Evolutionary conservation across 2,329 filamentous ascomycete genomes (phyloP).

Genomic region (Cyphellophora europaea): DNA sequence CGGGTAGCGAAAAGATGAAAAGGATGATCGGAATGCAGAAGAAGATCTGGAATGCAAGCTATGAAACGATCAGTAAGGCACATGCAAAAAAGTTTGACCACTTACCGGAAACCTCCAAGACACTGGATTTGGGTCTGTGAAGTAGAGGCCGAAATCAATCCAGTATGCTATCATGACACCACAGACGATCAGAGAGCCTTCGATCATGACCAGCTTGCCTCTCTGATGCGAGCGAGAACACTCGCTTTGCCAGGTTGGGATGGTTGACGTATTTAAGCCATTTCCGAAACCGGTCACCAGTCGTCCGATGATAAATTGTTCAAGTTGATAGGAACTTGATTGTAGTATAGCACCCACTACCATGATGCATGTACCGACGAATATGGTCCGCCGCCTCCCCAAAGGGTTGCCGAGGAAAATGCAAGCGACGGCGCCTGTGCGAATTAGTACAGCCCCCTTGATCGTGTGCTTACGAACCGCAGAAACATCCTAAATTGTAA

Average conservation of each 20-base stretch:
- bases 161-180: constrained; percentile 35
- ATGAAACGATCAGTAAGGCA: background rate
- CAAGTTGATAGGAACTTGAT: constrained; percentile 27
- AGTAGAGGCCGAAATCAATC: constrained; percentile 43
- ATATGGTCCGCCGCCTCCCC: constrained; percentile 34
- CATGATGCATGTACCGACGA: constrained; percentile 31
- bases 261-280: constrained; percentile 27
- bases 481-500: constrained; percentile 42
- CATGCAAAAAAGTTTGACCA: background rate
- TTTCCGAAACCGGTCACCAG: constrained; percentile 32
- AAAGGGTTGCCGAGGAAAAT: constrained; percentile 43
- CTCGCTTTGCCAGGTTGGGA: constrained; percentile 32
- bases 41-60: constrained; percentile 46
- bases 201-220: constrained; percentile 43
- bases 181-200: constrained; percentile 42
- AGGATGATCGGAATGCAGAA: constrained; percentile 43
- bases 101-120: constrained; percentile 43
- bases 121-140: constrained; percentile 39
- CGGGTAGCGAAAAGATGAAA: constrained; percentile 43
- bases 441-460: constrained; percentile 1
- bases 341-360: constrained; percentile 35
- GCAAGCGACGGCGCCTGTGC: constrained; percentile 33
- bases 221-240: constrained; percentile 42
- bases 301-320: constrained; percentile 38
- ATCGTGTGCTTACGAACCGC: constrained; percentile 17